Conservation (phyloP, 2,329 filamentous ascomycete genomes). For the Emergomyces orientalis region DNA sequence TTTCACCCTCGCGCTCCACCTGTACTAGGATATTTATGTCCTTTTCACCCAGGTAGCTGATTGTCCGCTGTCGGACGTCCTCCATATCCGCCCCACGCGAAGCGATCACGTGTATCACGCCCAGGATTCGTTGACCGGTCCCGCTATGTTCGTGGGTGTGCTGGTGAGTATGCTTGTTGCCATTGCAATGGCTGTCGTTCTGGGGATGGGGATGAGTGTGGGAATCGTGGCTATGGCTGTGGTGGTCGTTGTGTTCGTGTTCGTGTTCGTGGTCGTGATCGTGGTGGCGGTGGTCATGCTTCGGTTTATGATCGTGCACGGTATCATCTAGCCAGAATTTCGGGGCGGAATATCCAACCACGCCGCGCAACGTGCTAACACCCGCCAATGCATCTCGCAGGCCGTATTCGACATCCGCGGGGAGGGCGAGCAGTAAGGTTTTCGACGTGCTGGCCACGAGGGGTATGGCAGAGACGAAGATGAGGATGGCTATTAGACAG, state of each 20-base stretch:
- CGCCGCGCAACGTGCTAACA: conserved; percentile 70
- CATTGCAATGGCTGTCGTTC: conserved; percentile 15
- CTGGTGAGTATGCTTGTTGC: conserved; percentile 22
- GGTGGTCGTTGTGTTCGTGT: conserved; percentile 18
- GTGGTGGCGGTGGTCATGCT: conserved; percentile 24
- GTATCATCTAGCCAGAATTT: conserved; percentile 87
- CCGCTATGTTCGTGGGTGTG: conserved; percentile 17
- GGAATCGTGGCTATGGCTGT: conserved; percentile 23
- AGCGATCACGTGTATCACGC: conserved; percentile 79
- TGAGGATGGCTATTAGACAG: conserved; percentile 84
- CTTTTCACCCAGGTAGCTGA: conserved; percentile 58
- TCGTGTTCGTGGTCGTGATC: conserved; percentile 25
- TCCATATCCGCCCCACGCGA: conserved; percentile 63
- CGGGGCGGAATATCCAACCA: conserved; percentile 75
- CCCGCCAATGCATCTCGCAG: conserved; percentile 79
- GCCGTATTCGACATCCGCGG: conserved; percentile 76
- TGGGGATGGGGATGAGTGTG: conserved; percentile 22
- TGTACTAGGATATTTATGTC: conserved; percentile 78
- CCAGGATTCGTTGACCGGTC: conserved; percentile 49
- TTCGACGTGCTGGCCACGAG: conserved; percentile 77
- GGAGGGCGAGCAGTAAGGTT: conserved; percentile 72
- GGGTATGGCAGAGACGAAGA: conserved; percentile 84
- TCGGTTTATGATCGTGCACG: conserved; percentile 24
- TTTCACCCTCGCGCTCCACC: conserved; percentile 75
- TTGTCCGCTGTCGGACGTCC: conserved; percentile 71